phyloP scores from a whole-genome alignment of 139 green algal species.

The Zygnema circumcarinatum region DNA sequence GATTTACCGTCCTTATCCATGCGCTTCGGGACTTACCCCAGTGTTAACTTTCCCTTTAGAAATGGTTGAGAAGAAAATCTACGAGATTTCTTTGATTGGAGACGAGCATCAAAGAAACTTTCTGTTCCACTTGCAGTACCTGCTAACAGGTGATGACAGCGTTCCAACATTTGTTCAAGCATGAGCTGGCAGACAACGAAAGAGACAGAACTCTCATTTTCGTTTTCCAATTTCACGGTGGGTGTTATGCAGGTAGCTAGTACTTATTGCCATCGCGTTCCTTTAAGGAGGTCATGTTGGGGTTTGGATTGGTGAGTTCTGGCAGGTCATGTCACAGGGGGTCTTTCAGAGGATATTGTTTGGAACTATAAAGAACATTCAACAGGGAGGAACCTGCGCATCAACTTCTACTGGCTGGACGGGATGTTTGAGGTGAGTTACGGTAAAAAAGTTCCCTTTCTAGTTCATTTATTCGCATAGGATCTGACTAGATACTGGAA shows the following conservation, averaged over 20 bases:
- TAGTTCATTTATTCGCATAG: too few relatives aligned
- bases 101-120: conserved; percentile 15
- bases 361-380: neutral
- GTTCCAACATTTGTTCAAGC: too few relatives aligned
- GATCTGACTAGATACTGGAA: too few relatives aligned
- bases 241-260: too few relatives aligned
- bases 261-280: too few relatives aligned
- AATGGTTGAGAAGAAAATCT: neutral
- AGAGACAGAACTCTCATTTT: too few relatives aligned
- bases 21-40: neutral
- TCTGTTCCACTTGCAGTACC: conserved; percentile 21
- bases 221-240: too few relatives aligned
- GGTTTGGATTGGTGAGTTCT: neutral
- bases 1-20: conserved; percentile 8
- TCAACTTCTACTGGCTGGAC: conserved; percentile 44
- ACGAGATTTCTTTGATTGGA: conserved; percentile 28
- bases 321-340: neutral
- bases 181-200: too few relatives aligned
- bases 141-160: conserved; percentile 19
- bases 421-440: conserved; percentile 14
- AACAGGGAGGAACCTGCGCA: neutral
- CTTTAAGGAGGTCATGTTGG: too few relatives aligned
- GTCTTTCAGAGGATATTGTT: neutral
- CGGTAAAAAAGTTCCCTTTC: too few relatives aligned
- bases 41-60: neutral